These are phyloP conservation scores for Fusarium burgessii DNA, from an alignment of 2,329 filamentous ascomycete genomes.

Conservation along the genomic window DNA sequence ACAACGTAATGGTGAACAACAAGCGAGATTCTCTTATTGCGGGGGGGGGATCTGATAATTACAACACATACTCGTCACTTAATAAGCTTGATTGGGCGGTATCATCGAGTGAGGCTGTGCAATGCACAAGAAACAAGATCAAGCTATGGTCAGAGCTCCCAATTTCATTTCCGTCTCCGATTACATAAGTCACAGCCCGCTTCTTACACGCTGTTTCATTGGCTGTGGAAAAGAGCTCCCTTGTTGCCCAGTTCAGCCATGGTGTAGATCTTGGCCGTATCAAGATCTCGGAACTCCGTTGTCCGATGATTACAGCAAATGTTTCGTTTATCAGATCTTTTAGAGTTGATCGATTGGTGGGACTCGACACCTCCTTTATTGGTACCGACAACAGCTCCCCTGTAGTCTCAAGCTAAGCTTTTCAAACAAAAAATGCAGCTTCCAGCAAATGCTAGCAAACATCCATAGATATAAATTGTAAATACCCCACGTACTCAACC, in stretches of 20 bases:
- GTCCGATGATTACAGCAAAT: background rate
- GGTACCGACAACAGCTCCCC: slow-evolving; percentile 3
- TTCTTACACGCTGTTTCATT: fast-evolving
- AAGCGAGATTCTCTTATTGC: background rate
- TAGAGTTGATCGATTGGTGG: background rate
- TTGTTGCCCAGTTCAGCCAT: background rate
- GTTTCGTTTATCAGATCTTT: slow-evolving; percentile 6
- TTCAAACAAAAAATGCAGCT: background rate
- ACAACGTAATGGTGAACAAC: background rate
- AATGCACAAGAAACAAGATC: slow-evolving; percentile 5
- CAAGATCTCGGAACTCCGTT: background rate
- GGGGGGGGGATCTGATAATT: background rate
- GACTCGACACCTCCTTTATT: background rate
- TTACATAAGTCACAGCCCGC: background rate
- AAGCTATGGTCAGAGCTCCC: background rate
- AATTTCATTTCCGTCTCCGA: background rate
- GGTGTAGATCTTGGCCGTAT: background rate
- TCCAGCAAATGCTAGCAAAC: background rate
- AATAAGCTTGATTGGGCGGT: background rate
- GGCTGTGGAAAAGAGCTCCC: fast-evolving
- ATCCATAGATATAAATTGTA: slow-evolving; percentile 19
- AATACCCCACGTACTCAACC: slow-evolving; percentile 14
- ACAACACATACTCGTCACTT: slow-evolving; percentile 3
- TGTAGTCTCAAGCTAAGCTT: background rate
- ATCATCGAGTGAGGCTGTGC: background rate